phyloP scores from a whole-genome alignment of 2,329 filamentous ascomycete genomes.

The Lojkania enalia region DNA sequence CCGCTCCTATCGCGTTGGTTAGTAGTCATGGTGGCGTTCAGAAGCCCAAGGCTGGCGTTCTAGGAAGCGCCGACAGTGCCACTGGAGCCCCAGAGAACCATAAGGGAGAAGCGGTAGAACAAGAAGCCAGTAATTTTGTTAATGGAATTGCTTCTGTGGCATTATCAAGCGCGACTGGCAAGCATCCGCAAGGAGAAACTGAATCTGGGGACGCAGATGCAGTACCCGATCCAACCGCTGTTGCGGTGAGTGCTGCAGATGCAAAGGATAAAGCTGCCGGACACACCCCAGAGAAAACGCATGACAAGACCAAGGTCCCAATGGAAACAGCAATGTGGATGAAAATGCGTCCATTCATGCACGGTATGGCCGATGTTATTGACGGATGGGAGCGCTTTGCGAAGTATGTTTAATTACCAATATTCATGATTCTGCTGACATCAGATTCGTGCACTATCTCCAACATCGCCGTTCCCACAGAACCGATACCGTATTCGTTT shows the following conservation, averaged over 20 bases:
- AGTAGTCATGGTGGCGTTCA: conserved; percentile 71
- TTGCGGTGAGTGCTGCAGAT: conserved; percentile 58
- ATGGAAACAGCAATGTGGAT: conserved; percentile 78
- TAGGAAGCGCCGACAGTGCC: conserved; percentile 75
- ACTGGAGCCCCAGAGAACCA: conserved; percentile 83
- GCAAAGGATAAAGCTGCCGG: conserved; percentile 60
- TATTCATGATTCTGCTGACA: not conserved
- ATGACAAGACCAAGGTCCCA: conserved; percentile 79
- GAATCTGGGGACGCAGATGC: conserved; percentile 44
- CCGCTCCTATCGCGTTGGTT: conserved; percentile 74
- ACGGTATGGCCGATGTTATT: conserved; percentile 60
- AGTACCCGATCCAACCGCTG: conserved; percentile 64
- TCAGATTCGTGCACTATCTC: conserved; percentile 47
- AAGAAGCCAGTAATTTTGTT: conserved; percentile 80
- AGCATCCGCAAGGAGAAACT: conserved; percentile 70
- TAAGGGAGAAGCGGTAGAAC: conserved; percentile 80
- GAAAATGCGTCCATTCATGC: conserved; percentile 75
- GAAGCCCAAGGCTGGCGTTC: conserved; percentile 73
- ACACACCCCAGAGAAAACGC: conserved; percentile 51
- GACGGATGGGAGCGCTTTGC: conserved; percentile 67
- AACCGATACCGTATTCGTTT: conserved; percentile 51
- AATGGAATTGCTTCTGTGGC: conserved; percentile 72
- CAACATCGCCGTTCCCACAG: conserved; percentile 53
- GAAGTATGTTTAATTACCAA: conserved; percentile 57
- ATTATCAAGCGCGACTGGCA: conserved; percentile 74